These are phyloP conservation scores for Taphrina flavorubra DNA, from an alignment of 1,139 yeast species.

Conservation along the genomic window DNA sequence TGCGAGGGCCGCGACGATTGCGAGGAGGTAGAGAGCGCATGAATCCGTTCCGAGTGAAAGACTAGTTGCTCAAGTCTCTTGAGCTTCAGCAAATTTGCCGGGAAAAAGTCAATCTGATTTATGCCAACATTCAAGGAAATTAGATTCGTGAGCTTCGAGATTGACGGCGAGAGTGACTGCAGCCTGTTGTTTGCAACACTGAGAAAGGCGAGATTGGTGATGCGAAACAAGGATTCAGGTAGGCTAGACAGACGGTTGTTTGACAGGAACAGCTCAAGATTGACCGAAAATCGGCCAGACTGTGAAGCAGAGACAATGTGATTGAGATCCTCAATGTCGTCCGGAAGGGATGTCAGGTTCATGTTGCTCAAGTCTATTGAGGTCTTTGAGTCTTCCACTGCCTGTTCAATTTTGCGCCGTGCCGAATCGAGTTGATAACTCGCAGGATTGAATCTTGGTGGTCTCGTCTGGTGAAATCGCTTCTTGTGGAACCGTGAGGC, in stretches of 20 bases:
- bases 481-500: conserved; percentile 24
- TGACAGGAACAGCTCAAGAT: conserved; percentile 24
- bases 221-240: conserved; percentile 24
- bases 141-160: conserved; percentile 31
- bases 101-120: conserved; percentile 38
- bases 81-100: conserved; percentile 29
- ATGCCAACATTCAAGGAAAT: conserved; percentile 38
- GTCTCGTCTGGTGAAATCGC: conserved; percentile 18
- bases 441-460: conserved; percentile 21
- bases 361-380: conserved; percentile 27
- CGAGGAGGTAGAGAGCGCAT: conserved; percentile 9
- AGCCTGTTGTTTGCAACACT: conserved; percentile 32
- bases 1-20: conserved; percentile 29
- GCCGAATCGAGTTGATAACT: conserved; percentile 25
- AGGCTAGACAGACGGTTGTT: conserved; percentile 23
- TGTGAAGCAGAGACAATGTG: conserved; percentile 30
- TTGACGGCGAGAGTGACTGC: conserved; percentile 25
- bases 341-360: conserved; percentile 32
- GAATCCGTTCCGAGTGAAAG: conserved; percentile 20
- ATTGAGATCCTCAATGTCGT: conserved; percentile 28
- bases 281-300: conserved; percentile 18
- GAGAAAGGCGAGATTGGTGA: conserved; percentile 31
- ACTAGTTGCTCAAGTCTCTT: conserved; percentile 35
- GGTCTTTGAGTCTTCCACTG: conserved; percentile 31
- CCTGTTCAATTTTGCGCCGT: conserved; percentile 26